Percentiles rank a stretch among this genome's conserved stretches.
phyloP scores from a whole-genome alignment of 1,139 yeast species.

The Blastobotrys capitulatus region DNA sequence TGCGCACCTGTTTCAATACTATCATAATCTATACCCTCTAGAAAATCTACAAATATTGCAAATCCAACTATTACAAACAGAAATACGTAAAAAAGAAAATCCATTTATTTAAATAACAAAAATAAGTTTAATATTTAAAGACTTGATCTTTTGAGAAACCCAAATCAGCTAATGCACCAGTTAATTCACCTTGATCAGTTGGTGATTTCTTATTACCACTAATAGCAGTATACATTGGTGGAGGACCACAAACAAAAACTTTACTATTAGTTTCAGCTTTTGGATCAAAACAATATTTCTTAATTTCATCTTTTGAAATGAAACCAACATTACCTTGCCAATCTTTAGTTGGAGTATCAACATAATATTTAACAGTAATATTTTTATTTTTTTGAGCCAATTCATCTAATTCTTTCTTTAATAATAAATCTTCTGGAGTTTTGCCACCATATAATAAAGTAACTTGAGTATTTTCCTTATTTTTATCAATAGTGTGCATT shows the following conservation, averaged over 20 bases:
- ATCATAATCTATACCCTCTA: too few relatives aligned
- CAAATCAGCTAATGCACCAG: conserved; percentile 81
- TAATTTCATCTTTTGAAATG: conserved; percentile 65
- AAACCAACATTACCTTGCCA: conserved; percentile 59
- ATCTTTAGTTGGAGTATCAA: conserved; percentile 54
- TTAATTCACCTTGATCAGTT: conserved; percentile 88
- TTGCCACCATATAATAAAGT: conserved; percentile 75
- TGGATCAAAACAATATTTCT: conserved; percentile 48
- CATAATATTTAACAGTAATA: conserved; percentile 70
- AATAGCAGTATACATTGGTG: conserved; percentile 72
- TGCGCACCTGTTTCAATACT: too few relatives aligned
- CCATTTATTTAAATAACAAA: too few relatives aligned
- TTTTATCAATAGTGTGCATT: conserved; percentile 41
- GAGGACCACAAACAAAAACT: conserved; percentile 89
- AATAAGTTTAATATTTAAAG: conserved; percentile 78
- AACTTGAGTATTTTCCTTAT: conserved; percentile 82
- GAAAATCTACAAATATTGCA: too few relatives aligned
- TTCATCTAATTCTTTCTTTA: conserved; percentile 68
- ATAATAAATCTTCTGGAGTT: conserved; percentile 68
- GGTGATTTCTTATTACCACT: conserved; percentile 87
- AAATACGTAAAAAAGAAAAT: too few relatives aligned
- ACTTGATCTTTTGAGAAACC: conserved; percentile 87
- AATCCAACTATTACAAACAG: too few relatives aligned
- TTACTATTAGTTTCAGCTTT: conserved; percentile 53
- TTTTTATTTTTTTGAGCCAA: conserved; percentile 67